Conservation (phyloP, 768 basidiomycete species). For the Termitomyces sp. region DNA sequence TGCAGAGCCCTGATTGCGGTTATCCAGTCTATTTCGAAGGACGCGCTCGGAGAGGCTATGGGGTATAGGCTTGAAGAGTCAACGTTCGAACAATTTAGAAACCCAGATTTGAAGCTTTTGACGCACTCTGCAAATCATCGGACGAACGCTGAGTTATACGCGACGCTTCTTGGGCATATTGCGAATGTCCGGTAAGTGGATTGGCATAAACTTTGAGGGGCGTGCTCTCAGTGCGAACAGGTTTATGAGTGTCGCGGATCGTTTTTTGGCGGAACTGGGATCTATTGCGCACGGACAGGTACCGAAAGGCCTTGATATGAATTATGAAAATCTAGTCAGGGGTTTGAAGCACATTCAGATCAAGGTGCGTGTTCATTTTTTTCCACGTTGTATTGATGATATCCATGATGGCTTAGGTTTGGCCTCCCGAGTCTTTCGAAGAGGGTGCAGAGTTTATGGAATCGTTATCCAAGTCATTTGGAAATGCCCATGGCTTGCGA, state of each 20-base stretch:
- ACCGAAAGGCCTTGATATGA: constrained; percentile 74
- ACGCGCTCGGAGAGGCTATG: constrained; percentile 70
- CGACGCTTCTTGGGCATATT: constrained; percentile 78
- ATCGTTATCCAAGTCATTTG: constrained; percentile 76
- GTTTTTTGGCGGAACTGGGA: constrained; percentile 75
- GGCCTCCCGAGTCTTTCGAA: constrained; percentile 91
- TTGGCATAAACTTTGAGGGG: not conserved
- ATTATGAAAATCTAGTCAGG: constrained; percentile 79
- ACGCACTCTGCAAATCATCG: constrained; percentile 71
- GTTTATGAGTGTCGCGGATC: constrained; percentile 90
- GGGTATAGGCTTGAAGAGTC: constrained; percentile 83
- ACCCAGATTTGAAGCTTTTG: constrained; percentile 62
- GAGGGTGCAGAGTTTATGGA: constrained; percentile 91
- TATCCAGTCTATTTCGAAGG: constrained; percentile 66
- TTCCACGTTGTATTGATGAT: not conserved
- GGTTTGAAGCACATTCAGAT: constrained; percentile 80
- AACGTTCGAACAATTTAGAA: constrained; percentile 80
- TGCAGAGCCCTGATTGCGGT: constrained; percentile 81
- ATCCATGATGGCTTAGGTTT: constrained; percentile 53
- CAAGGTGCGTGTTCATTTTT: constrained; percentile 43
- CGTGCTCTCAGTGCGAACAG: constrained; percentile 29
- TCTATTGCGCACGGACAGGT: constrained; percentile 74
- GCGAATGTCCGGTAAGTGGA: constrained; percentile 67
- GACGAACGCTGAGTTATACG: constrained; percentile 77
- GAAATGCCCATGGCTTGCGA: constrained; percentile 75